Conservation (phyloP, 257 asterid genomes). For the Voacanga thouarsii region DNA sequence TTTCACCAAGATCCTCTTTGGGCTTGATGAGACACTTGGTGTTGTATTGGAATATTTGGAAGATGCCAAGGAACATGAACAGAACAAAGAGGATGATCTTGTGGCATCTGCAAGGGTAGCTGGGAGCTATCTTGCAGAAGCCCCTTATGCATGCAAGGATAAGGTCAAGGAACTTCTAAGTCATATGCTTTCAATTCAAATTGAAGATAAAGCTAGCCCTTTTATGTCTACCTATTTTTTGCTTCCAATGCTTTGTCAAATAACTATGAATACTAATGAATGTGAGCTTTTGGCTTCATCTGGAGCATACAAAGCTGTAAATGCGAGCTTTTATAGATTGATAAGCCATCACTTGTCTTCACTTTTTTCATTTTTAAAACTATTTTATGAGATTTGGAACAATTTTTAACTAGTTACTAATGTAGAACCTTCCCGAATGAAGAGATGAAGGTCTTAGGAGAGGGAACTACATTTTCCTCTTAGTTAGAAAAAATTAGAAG, state of each 20-base stretch:
- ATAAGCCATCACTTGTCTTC: no score
- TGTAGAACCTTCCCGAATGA: neutral
- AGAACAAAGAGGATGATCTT: conserved; percentile 83
- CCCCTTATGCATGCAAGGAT: conserved; percentile 71
- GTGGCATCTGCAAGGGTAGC: conserved; percentile 83
- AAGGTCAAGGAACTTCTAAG: conserved; percentile 65
- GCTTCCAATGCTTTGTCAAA: conserved; percentile 91
- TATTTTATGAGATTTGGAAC: no score
- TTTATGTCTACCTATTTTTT: conserved; percentile 61
- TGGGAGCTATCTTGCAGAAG: conserved; percentile 95
- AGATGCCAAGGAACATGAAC: conserved; percentile 90
- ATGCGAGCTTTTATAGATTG: conserved; percentile 13
- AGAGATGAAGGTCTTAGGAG: neutral
- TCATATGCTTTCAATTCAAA: conserved; percentile 77
- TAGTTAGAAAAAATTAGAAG: no score
- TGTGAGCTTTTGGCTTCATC: conserved; percentile 59
- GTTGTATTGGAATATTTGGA: conserved; percentile 70
- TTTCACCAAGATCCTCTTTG: conserved; percentile 56
- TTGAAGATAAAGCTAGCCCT: conserved; percentile 63
- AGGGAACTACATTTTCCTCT: no score
- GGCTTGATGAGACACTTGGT: conserved; percentile 71
- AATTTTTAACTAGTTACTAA: neutral
- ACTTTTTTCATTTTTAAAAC: no score
- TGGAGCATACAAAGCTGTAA: conserved; percentile 61
- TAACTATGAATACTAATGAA: conserved; percentile 64